phyloP scores from a whole-genome alignment of 108 stramenopile species.

The Nitzschia inconspicua region DNA sequence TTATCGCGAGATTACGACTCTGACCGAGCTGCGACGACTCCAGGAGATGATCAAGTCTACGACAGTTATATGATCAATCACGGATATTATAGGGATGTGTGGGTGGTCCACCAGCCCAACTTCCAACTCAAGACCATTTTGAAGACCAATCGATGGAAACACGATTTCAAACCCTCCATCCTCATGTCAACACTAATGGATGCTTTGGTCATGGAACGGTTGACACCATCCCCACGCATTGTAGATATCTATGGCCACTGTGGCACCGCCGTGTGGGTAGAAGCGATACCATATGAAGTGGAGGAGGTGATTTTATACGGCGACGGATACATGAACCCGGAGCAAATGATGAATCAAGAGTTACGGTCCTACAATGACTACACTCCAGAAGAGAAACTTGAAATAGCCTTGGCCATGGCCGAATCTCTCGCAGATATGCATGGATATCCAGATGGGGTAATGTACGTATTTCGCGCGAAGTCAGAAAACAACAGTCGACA shows the following conservation, averaged over 20 bases:
- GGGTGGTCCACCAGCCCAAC: conserved; percentile 21
- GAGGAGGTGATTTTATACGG: conserved; percentile 45
- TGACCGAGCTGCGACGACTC: conserved; percentile 9
- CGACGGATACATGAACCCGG: conserved; percentile 25
- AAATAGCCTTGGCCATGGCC: conserved; percentile 61
- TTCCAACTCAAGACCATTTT: conserved; percentile 32
- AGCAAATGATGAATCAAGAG: conserved; percentile 43
- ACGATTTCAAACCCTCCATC: conserved; percentile 6
- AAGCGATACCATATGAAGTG: conserved; percentile 50
- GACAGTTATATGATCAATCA: conserved; percentile 41
- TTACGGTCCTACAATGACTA: conserved; percentile 51
- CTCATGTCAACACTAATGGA: conserved; percentile 39
- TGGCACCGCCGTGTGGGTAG: conserved; percentile 45
- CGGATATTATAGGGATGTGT: conserved; percentile 70
- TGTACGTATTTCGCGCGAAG: conserved; percentile 16
- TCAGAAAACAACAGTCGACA: background rate
- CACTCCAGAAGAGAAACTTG: conserved; percentile 57
- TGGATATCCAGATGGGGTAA: conserved; percentile 55
- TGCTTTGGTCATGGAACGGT: conserved; percentile 67
- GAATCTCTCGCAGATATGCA: conserved; percentile 69
- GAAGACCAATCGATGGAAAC: conserved; percentile 48
- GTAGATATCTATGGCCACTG: conserved; percentile 73
- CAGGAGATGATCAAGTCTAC: conserved; percentile 25
- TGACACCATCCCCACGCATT: conserved; percentile 58
- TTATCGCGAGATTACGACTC: conserved; percentile 38